These are phyloP conservation scores for Xylaria castorea DNA, from an alignment of 495 filamentous ascomycete species.

Conservation along the genomic window DNA sequence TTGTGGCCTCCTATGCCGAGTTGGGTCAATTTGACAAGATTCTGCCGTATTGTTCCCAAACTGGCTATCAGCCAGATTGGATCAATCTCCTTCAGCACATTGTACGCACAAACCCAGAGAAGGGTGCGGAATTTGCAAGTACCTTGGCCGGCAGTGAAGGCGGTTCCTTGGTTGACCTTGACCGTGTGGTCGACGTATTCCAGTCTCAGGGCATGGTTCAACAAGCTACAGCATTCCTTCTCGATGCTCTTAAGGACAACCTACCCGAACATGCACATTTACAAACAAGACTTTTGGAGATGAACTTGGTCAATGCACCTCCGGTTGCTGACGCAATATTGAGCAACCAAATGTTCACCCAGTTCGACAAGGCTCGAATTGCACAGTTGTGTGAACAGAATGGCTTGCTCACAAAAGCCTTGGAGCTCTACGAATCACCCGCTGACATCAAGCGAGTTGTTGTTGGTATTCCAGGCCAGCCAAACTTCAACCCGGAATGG, in stretches of 20 bases:
- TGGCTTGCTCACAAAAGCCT: conserved; percentile 81
- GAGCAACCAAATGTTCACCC: conserved; percentile 94
- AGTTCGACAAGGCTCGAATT: conserved; percentile 90
- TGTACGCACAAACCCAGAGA: conserved; percentile 88
- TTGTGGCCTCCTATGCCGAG: conserved; percentile 92
- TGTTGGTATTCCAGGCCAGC: conserved; percentile 76
- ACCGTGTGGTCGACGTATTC: conserved; percentile 97
- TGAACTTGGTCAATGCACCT: conserved; percentile 95
- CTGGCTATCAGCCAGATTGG: conserved; percentile 90
- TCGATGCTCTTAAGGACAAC: conserved; percentile 93
- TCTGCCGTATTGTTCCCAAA: conserved; percentile 82
- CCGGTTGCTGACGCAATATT: conserved; percentile 98
- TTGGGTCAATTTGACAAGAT: conserved; percentile 97
- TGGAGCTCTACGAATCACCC: conserved; percentile 93
- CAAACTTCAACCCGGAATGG: conserved; percentile 88
- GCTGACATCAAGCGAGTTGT: conserved; percentile 87
- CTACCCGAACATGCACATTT: conserved; percentile 90
- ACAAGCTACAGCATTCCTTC: conserved; percentile 93
- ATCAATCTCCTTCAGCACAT: conserved; percentile 90
- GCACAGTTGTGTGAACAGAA: conserved; percentile 91
- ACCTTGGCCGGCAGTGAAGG: conserved; percentile 83
- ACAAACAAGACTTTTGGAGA: conserved; percentile 94
- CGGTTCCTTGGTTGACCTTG: conserved; percentile 87
- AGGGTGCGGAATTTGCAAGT: conserved; percentile 91
- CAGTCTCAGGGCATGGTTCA: conserved; percentile 97